A percentile compares a stretch with the other conserved stretches of the same genome.
These are phyloP conservation scores for Diversispora epigaea DNA, from an alignment of 192 early-diverging fungal species.

Conservation along the genomic window DNA sequence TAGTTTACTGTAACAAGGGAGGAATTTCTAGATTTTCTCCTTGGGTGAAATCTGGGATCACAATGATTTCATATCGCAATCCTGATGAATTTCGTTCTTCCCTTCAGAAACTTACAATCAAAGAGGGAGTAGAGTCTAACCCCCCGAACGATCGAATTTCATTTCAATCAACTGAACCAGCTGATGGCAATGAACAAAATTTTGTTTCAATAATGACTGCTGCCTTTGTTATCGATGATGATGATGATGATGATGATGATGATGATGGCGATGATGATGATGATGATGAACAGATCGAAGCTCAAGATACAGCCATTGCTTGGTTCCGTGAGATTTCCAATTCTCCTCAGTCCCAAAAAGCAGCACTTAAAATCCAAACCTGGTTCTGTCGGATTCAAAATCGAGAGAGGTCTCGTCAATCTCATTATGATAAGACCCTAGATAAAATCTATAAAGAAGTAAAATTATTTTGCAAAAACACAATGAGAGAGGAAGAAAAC, in stretches of 20 bases:
- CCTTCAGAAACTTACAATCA: background rate
- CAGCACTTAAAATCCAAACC: too few species aligned
- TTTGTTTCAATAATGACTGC: too few species aligned
- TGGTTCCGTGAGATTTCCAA: background rate
- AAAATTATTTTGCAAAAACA: too few species aligned
- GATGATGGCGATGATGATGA: too few species aligned
- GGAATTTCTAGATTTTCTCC: background rate
- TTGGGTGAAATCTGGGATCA: background rate
- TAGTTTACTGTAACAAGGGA: background rate
- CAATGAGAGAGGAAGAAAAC: too few species aligned
- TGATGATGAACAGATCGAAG: too few species aligned
- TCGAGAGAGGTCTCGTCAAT: too few species aligned
- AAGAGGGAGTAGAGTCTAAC: background rate
- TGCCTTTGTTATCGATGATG: too few species aligned
- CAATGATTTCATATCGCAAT: constrained; percentile 11
- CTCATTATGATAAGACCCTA: too few species aligned
- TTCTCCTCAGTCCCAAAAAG: background rate
- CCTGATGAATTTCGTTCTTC: constrained; percentile 1
- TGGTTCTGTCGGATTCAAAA: too few species aligned
- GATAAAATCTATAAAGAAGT: too few species aligned
- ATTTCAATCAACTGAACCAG: background rate
- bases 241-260: background rate
- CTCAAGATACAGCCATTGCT: too few species aligned
- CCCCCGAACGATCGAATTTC: background rate
- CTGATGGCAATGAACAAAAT: background rate